Percentiles rank a stretch among this genome's conserved stretches.
Evolutionary conservation across 257 asterid species (phyloP).

Genomic region (Agastache rugosa): DNA sequence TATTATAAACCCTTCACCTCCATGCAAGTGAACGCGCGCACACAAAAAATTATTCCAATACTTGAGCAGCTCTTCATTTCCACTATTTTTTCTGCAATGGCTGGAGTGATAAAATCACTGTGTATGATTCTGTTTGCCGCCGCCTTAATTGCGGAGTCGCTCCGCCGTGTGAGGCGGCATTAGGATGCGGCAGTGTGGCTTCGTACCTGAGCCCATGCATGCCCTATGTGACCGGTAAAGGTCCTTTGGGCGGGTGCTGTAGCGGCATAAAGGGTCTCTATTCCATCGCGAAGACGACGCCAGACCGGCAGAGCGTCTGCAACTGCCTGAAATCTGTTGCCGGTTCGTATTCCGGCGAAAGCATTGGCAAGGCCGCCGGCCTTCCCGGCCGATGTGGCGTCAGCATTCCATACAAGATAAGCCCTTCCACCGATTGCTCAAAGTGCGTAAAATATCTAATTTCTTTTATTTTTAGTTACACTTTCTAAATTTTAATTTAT

Average conservation of each 20-base stretch:
- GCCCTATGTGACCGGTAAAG: slow-evolving; percentile 4
- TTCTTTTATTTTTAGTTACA: neutral
- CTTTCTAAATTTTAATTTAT: too few species aligned
- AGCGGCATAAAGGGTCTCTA: slow-evolving; percentile 27
- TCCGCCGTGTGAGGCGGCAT: slow-evolving; percentile 29
- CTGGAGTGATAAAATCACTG: neutral
- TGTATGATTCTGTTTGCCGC: slow-evolving; percentile 13
- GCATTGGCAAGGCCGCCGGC: neutral
- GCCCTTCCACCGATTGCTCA: slow-evolving; percentile 24
- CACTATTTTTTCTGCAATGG: slow-evolving; percentile 2
- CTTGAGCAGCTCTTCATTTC: neutral
- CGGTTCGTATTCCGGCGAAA: neutral
- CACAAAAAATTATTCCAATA: neutral
- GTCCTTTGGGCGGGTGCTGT: slow-evolving; percentile 37
- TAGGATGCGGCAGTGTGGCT: slow-evolving; percentile 34
- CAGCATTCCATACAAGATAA: slow-evolving; percentile 11
- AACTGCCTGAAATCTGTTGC: neutral
- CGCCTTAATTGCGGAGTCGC: slow-evolving; percentile 8
- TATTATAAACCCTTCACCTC: neutral
- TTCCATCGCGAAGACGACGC: slow-evolving; percentile 22
- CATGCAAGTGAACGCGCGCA: neutral
- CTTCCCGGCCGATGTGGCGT: slow-evolving; percentile 11
- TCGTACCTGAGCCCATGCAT: slow-evolving; percentile 22
- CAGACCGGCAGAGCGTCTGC: slow-evolving; percentile 34
- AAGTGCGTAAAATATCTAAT: neutral